A percentile compares a stretch with the other conserved stretches of the same genome.
Evolutionary conservation across 306 rosid genomes (phyloP).

Genomic region (Acacia confusa): DNA sequence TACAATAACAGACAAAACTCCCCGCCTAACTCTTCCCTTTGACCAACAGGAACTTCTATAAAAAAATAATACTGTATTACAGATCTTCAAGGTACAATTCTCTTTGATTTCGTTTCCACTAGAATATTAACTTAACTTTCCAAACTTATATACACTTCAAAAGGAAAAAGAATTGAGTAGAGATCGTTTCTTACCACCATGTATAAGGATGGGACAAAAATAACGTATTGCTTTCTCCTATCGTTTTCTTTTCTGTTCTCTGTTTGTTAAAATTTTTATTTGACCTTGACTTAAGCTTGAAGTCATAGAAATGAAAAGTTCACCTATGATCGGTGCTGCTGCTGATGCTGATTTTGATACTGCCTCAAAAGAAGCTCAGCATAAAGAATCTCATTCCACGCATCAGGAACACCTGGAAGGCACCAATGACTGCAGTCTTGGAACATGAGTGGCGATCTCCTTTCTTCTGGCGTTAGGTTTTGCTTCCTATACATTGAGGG

Average conservation of each 20-base stretch:
- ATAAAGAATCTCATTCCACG: slow-evolving; percentile 85
- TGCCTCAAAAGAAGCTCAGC: slow-evolving; percentile 66
- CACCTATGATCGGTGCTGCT: slow-evolving; percentile 62
- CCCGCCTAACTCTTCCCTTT: neutral
- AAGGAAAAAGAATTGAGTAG: slow-evolving; percentile 5
- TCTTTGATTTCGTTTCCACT: neutral
- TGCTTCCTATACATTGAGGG: slow-evolving; percentile 88
- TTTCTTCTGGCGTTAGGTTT: slow-evolving; percentile 51
- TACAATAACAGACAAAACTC: slow-evolving; percentile 30
- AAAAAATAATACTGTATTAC: slow-evolving; percentile 10
- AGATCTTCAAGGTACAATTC: slow-evolving; percentile 14
- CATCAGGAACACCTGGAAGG: slow-evolving; percentile 95
- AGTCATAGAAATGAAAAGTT: slow-evolving; percentile 13
- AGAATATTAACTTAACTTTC: slow-evolving; percentile 18
- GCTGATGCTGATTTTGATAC: slow-evolving; percentile 44
- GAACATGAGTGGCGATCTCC: slow-evolving; percentile 56
- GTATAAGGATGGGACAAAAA: slow-evolving; percentile 28
- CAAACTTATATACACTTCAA: slow-evolving; percentile 5
- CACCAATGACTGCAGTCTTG: slow-evolving; percentile 99
- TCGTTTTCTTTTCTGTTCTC: neutral
- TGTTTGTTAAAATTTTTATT: neutral
- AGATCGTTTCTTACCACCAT: slow-evolving; percentile 16
- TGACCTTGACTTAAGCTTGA: slow-evolving; percentile 16
- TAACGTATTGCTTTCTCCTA: slow-evolving; percentile 20
- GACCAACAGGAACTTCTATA: slow-evolving; percentile 27